Evolutionary conservation across 306 rosid genomes (phyloP).

Genomic region (Cercis canadensis): DNA sequence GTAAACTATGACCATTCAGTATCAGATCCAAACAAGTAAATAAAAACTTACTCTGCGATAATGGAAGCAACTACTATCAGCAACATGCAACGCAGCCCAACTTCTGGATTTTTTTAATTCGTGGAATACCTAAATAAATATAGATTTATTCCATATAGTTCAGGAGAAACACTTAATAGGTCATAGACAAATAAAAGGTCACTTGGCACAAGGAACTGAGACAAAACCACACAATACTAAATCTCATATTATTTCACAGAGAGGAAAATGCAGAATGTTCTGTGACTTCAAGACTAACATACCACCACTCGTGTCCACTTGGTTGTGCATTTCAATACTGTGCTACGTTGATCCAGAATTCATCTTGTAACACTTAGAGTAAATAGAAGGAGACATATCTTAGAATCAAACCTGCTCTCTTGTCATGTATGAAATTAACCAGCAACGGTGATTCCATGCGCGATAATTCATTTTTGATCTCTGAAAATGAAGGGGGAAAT

Average conservation of each 20-base stretch:
- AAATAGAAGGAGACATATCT: constrained; percentile 2
- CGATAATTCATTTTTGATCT: constrained; percentile 92
- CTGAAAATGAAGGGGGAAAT: constrained; percentile 53
- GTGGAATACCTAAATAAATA: constrained; percentile 54
- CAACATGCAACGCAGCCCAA: constrained; percentile 84
- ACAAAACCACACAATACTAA: background rate
- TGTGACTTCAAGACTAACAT: background rate
- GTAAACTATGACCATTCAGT: constrained; percentile 22
- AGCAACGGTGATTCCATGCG: constrained; percentile 92
- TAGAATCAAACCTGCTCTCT: constrained; percentile 59
- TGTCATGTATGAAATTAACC: constrained; percentile 81
- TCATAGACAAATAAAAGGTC: background rate
- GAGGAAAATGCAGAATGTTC: background rate
- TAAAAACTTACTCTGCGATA: constrained; percentile 77
- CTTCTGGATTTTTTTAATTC: constrained; percentile 71
- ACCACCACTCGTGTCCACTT: background rate
- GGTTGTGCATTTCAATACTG: background rate
- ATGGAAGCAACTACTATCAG: constrained; percentile 87
- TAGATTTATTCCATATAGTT: constrained; percentile 29
- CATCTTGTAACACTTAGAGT: background rate
- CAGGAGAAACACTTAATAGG: constrained; percentile 16
- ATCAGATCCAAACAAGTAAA: constrained; percentile 29
- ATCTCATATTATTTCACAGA: constrained; percentile 2
- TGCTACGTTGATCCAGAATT: constrained; percentile 4
- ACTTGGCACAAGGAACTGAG: constrained; percentile 1